Conservation (phyloP, 1,284 basidiomycete genomes). For the Irpex rosettiformis region DNA sequence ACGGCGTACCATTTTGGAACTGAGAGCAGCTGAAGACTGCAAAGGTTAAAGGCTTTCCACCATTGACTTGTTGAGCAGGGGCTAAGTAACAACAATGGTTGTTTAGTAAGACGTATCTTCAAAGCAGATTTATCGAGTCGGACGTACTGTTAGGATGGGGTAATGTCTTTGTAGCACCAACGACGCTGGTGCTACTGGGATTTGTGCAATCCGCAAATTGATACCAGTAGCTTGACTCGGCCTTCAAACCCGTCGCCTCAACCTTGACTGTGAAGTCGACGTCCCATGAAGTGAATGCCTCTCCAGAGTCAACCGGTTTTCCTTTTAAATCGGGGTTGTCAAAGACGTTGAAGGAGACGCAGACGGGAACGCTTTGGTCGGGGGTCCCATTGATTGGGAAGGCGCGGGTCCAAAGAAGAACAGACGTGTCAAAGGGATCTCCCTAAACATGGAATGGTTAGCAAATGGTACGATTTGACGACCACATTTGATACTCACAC, state of each 20-base stretch:
- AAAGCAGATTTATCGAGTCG: too few relatives aligned
- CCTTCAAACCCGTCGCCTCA: slow-evolving; percentile 47
- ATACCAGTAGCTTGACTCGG: slow-evolving; percentile 60
- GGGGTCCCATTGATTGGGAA: slow-evolving; percentile 38
- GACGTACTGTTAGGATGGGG: slow-evolving; percentile 43
- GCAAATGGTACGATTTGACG: not conserved
- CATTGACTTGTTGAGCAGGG: slow-evolving; percentile 48
- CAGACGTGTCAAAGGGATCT: slow-evolving; percentile 57
- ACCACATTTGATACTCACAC: slow-evolving; percentile 14
- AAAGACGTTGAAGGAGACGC: slow-evolving; percentile 51
- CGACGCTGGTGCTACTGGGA: slow-evolving; percentile 39
- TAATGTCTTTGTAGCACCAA: slow-evolving; percentile 49
- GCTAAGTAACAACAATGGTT: slow-evolving; percentile 29
- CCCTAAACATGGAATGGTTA: slow-evolving; percentile 35
- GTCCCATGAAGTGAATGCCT: slow-evolving; percentile 59
- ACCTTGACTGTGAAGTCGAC: slow-evolving; percentile 68
- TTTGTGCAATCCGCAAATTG: slow-evolving; percentile 59
- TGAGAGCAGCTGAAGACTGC: slow-evolving; percentile 63
- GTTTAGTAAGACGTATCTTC: too few relatives aligned
- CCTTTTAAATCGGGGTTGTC: slow-evolving; percentile 36
- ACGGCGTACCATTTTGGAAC: slow-evolving; percentile 40
- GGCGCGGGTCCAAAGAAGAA: slow-evolving; percentile 63
- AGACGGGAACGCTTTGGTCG: slow-evolving; percentile 55
- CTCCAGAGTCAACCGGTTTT: slow-evolving; percentile 40
- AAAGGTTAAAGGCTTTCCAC: slow-evolving; percentile 50